These are phyloP conservation scores for Populus hybrid DNA, from an alignment of 441 rosid species.

Conservation along the genomic window DNA sequence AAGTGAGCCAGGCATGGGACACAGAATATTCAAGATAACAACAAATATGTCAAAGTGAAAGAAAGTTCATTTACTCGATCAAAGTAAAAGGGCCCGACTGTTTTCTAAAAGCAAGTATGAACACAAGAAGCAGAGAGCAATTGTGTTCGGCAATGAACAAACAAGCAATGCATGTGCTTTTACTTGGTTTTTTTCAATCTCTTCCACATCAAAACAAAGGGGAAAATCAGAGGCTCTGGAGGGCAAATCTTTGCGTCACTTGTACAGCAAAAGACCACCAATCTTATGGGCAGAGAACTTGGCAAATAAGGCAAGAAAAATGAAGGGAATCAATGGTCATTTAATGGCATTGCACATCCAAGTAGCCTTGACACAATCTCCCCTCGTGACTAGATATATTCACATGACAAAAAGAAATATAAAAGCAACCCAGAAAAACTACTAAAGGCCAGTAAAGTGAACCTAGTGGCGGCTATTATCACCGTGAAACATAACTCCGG, in stretches of 20 bases:
- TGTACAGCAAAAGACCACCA: neutral
- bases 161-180: too few species aligned
- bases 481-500: neutral
- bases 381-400: slow-evolving; percentile 12
- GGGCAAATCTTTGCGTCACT: neutral
- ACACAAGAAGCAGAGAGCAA: neutral
- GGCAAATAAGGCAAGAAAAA: neutral
- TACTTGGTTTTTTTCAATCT: too few species aligned
- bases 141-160: neutral
- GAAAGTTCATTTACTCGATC: neutral
- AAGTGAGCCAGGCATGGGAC: neutral
- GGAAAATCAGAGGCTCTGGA: neutral
- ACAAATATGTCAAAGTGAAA: neutral
- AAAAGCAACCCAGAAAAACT: neutral
- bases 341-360: slow-evolving; percentile 11
- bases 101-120: neutral
- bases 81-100: neutral
- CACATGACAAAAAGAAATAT: neutral
- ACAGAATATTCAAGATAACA: neutral
- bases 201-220: neutral
- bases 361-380: neutral
- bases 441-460: neutral
- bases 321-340: neutral
- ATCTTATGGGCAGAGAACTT: neutral
- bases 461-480: neutral